Conservation (phyloP, 345 rosid genomes). For the Salix caprea region DNA sequence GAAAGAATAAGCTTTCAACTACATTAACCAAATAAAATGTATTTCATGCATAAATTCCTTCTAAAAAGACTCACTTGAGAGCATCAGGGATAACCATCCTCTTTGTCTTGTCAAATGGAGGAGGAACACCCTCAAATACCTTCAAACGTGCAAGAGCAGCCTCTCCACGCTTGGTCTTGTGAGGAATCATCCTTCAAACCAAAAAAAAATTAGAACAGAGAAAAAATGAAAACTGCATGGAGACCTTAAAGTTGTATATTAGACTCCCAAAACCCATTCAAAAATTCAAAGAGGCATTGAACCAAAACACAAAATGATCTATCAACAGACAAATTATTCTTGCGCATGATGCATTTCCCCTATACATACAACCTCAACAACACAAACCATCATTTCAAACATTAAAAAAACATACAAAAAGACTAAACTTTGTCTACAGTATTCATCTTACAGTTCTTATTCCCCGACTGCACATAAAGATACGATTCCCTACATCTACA, state of each 20-base stretch:
- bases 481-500: neutral
- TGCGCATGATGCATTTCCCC: neutral
- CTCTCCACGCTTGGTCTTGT: slow-evolving; percentile 35
- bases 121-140: slow-evolving; percentile 33
- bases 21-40: neutral
- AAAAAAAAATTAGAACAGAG: neutral
- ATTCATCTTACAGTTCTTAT: neutral
- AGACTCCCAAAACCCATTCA: neutral
- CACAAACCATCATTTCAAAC: neutral
- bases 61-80: slow-evolving; percentile 20
- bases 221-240: neutral
- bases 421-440: neutral
- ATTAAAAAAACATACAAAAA: neutral
- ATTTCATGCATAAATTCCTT: neutral
- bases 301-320: neutral
- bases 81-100: slow-evolving; percentile 37
- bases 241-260: neutral
- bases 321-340: neutral
- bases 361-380: neutral
- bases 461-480: neutral
- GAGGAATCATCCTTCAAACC: slow-evolving; percentile 30
- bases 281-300: neutral
- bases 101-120: slow-evolving; percentile 28
- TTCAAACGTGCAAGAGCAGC: slow-evolving; percentile 35
- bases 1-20: neutral